These are phyloP conservation scores for Phytophthora quininea DNA, from an alignment of 352 stramenopile species.

Conservation along the genomic window DNA sequence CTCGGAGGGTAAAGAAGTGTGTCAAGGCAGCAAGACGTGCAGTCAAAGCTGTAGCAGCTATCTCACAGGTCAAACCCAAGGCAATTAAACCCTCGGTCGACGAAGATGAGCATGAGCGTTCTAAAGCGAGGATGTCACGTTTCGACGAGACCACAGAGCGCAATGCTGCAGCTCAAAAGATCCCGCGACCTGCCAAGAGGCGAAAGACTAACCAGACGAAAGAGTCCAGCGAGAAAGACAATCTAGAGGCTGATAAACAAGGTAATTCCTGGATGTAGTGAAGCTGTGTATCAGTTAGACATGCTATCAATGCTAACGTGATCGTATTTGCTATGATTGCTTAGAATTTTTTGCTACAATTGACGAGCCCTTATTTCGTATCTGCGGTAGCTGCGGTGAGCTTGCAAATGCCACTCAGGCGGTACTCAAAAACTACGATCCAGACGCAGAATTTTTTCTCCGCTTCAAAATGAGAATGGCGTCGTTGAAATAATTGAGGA, in stretches of 20 bases:
- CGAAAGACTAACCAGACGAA: neutral
- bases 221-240: neutral
- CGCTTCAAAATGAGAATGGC: neutral
- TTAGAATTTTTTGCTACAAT: slow-evolving; percentile 5
- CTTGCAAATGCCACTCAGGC: neutral
- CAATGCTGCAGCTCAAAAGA: neutral
- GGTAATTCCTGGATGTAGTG: neutral
- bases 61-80: neutral
- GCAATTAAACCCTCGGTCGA: neutral
- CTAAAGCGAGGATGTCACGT: neutral
- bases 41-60: neutral
- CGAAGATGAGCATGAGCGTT: neutral
- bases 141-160: neutral
- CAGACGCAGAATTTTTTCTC: neutral
- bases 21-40: neutral
- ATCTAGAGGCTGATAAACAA: neutral
- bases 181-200: neutral
- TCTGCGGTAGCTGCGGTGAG: slow-evolving; percentile 8
- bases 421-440: neutral
- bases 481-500: neutral
- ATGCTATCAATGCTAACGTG: neutral
- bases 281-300: too few species aligned
- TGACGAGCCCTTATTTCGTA: neutral
- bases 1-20: neutral
- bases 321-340: neutral